Evolutionary conservation across 306 rosid genomes (phyloP).

Genomic region (Lablab purpureus): DNA sequence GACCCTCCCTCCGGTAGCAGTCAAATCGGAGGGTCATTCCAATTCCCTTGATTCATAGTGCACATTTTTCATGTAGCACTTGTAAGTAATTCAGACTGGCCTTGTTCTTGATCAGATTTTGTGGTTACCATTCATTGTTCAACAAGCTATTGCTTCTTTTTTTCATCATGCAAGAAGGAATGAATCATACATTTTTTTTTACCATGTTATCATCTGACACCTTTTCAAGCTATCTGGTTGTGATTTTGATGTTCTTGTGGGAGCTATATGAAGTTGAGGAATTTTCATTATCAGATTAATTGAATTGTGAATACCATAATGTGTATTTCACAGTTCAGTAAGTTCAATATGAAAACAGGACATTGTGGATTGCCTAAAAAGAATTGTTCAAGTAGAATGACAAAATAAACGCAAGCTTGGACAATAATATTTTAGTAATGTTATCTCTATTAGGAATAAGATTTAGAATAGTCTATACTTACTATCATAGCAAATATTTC

Average conservation of each 20-base stretch:
- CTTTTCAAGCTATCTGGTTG: not conserved
- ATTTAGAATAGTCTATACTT: too few relatives aligned
- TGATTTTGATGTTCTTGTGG: not conserved
- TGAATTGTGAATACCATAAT: not conserved
- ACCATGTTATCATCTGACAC: not conserved
- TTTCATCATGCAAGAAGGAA: slow-evolving; percentile 25
- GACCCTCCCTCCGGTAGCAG: slow-evolving; percentile 60
- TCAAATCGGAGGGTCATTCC: slow-evolving; percentile 78
- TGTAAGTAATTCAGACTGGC: slow-evolving; percentile 43
- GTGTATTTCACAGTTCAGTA: not conserved
- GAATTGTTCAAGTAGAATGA: too few relatives aligned
- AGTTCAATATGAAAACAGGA: too few relatives aligned
- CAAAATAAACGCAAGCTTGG: too few relatives aligned
- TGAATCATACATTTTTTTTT: slow-evolving; percentile 33
- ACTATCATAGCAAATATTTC: too few relatives aligned
- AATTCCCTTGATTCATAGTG: slow-evolving; percentile 62
- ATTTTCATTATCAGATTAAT: not conserved
- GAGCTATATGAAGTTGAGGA: not conserved
- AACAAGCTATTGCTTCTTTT: slow-evolving; percentile 30
- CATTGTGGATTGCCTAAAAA: too few relatives aligned
- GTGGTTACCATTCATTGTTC: slow-evolving; percentile 43
- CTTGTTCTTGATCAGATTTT: slow-evolving; percentile 39
- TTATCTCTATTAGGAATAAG: too few relatives aligned
- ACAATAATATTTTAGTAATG: too few relatives aligned
- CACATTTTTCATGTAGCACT: slow-evolving; percentile 42